Base-by-base conservation (phyloP, 176 grass and related monocot genomes). In the Cenchrus americanus region DNA sequence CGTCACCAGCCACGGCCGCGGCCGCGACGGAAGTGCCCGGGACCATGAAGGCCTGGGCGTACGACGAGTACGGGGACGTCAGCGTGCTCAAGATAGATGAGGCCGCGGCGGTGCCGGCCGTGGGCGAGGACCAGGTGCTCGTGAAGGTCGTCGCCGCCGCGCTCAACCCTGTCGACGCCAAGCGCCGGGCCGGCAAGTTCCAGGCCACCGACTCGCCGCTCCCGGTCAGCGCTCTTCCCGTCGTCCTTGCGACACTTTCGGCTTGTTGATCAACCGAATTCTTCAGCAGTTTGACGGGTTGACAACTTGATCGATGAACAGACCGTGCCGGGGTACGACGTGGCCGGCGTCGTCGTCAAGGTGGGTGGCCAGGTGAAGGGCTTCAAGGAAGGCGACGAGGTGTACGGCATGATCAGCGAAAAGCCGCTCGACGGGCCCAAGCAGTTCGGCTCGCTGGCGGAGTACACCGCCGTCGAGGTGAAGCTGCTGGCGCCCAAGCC, bases 261-360 rank as follows among this genome's bases (percentile, higher is more conserved):
- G 2, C 27, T 30, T 30, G 27, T 37, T 37, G 34, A 37, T 37
- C 34, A 37, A 37, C 34, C 34, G 34, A 37, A 37, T 37, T 37
- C 34, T 37, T 37, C 34, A 37, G 34, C 34, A 37, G 4, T 37
- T 37, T 37, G 34, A 37, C 4, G 34, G 34, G 34, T 37, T 37
- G 34, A 37, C 3, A 37, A 4, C 34, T 37, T 37, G 9, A 13
- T 22, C 4, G 21, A 60, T 64, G 47, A 11, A 83, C 73, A 98
- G 93, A 99, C 91, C n/a, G 91, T 99, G 78, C 96, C 91, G 15
- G 91, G 93, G 78, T 99, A 99, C 75, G 96, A 99, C 57, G 79
- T 96, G 40, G 91, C 93, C 21, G 93, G 96, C 75, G 65, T 93
- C 11, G 93, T 95, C 8, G 83, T 94, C 11, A 96, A 96, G 91